Conservation (phyloP, 2,329 filamentous ascomycete species). For the Colletotrichum cordylinicola region DNA sequence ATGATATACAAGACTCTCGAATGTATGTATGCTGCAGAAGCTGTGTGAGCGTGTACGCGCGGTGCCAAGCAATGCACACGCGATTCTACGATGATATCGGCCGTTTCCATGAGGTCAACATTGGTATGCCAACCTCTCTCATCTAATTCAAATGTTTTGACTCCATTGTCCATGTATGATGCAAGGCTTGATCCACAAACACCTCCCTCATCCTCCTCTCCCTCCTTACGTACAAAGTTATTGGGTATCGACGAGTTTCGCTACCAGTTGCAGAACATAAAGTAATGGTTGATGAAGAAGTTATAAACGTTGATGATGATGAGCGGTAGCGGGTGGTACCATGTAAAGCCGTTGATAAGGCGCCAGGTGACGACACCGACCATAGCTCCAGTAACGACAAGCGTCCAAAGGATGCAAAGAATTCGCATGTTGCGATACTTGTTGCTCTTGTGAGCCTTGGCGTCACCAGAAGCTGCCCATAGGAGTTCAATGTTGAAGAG, state of each 20-base stretch:
- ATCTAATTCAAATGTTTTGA: background rate
- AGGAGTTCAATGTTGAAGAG: conserved; percentile 42
- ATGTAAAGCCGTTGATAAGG: conserved; percentile 36
- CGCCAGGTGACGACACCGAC: conserved; percentile 39
- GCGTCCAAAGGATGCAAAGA: conserved; percentile 42
- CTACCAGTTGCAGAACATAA: conserved; percentile 38
- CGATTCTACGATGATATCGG: background rate
- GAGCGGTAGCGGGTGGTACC: conserved; percentile 45
- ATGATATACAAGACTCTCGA: conserved; percentile 9
- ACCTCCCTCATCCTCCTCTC: background rate
- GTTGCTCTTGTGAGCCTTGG: conserved; percentile 45
- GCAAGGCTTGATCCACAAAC: background rate
- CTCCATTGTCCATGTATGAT: conserved; percentile 15
- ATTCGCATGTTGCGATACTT: conserved; percentile 49
- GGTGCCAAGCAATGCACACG: background rate
- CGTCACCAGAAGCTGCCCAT: conserved; percentile 44
- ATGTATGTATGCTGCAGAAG: conserved; percentile 7
- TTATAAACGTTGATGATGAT: conserved; percentile 44
- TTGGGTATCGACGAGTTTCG: background rate
- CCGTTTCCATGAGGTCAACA: background rate
- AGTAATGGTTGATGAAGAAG: conserved; percentile 43
- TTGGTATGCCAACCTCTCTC: background rate
- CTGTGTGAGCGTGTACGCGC: background rate
- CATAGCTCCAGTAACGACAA: conserved; percentile 36
- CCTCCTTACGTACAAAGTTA: background rate